Conservation (phyloP, 169 alveolate species). For the Eimeria acervulina region DNA sequence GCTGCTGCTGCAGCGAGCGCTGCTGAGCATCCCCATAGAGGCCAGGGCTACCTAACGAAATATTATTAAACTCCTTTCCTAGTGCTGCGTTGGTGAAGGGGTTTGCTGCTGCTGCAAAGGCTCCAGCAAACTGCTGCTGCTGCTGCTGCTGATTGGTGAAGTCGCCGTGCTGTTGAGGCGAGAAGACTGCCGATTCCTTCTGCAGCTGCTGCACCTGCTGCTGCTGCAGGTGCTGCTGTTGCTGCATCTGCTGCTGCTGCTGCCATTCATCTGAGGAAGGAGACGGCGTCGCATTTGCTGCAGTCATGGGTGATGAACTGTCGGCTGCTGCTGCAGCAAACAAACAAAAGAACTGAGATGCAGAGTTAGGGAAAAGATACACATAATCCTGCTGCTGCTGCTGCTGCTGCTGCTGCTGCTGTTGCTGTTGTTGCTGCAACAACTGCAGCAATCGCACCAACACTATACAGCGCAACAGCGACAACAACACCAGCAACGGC, state of each 20-base stretch:
- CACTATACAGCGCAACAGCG: background rate
- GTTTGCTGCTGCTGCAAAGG: slow-evolving; percentile 20
- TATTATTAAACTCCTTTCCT: slow-evolving; percentile 9
- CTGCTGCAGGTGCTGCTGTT: slow-evolving; percentile 7
- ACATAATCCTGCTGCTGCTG: too few relatives aligned
- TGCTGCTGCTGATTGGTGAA: background rate
- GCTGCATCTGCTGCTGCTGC: background rate
- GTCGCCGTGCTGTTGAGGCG: background rate
- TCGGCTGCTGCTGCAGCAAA: slow-evolving; percentile 24
- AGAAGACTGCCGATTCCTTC: background rate
- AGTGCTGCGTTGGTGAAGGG: background rate
- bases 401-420: too few relatives aligned
- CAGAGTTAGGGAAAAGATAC: background rate
- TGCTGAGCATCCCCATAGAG: too few relatives aligned
- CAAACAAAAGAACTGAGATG: background rate
- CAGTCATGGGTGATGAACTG: background rate
- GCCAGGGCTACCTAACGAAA: too few relatives aligned
- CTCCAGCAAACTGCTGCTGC: background rate
- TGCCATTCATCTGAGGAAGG: background rate
- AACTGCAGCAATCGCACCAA: too few relatives aligned
- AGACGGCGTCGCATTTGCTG: background rate
- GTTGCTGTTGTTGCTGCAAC: too few relatives aligned
- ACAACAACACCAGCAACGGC: too few relatives aligned
- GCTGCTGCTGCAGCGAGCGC: too few relatives aligned
- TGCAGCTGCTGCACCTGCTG: background rate